Conservation (phyloP, 345 rosid species). For the Limnanthes douglasii region DNA sequence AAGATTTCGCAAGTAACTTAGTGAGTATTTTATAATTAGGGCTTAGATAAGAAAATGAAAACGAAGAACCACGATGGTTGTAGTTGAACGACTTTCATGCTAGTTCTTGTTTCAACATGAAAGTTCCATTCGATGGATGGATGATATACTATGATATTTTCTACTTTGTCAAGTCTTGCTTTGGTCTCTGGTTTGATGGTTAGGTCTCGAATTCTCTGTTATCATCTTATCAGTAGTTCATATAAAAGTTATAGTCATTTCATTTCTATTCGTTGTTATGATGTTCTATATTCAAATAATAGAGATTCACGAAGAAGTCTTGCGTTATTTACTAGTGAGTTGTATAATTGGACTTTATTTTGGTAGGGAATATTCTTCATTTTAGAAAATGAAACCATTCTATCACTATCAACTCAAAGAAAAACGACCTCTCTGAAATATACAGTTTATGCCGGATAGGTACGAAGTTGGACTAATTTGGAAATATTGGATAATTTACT, state of each 20-base stretch:
- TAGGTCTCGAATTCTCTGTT: not conserved
- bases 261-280: slow-evolving; percentile 4
- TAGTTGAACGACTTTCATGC: no score
- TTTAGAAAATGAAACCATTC: slow-evolving; percentile 5
- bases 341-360: slow-evolving; percentile 5
- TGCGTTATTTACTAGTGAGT: slow-evolving; percentile 5
- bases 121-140: no score
- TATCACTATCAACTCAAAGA: slow-evolving; percentile 5
- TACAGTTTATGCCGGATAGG: no score
- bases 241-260: not conserved
- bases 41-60: no score
- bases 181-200: no score
- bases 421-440: not conserved
- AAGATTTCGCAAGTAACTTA: no score
- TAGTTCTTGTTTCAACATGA: no score
- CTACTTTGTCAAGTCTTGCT: no score
- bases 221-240: not conserved
- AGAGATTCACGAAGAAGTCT: slow-evolving; percentile 8
- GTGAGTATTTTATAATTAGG: no score
- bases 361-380: slow-evolving; percentile 3
- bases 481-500: not conserved
- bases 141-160: no score
- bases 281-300: slow-evolving; percentile 2
- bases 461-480: no score
- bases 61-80: no score